Evolutionary conservation across 257 asterid genomes (phyloP).

Genomic region (Nicotiana paniculata): DNA sequence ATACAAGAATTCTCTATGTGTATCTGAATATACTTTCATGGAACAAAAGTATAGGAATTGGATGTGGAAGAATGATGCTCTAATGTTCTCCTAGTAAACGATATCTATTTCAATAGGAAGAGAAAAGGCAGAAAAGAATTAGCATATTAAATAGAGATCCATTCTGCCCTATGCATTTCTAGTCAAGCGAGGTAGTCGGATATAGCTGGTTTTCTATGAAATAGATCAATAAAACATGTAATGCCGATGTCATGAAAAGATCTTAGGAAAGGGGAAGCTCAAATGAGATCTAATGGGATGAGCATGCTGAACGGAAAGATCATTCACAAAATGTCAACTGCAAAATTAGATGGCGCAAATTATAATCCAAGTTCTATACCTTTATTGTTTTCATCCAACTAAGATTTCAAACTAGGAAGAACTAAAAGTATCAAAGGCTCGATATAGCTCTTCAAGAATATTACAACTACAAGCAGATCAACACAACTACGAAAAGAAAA

Average conservation of each 20-base stretch:
- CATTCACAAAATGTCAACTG: not conserved
- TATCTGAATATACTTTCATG: not conserved
- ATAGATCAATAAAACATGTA: not conserved
- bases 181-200: not conserved
- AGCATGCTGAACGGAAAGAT: not conserved
- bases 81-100: not conserved
- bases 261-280: not conserved
- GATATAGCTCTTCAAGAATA: not conserved
- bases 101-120: not conserved
- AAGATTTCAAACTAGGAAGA: not conserved
- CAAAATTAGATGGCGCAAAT: not conserved
- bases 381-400: not conserved
- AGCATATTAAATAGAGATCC: not conserved
- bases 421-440: not conserved
- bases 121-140: not conserved
- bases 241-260: not conserved
- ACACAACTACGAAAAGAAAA: not conserved
- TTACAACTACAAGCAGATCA: not conserved
- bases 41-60: not conserved
- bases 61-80: not conserved
- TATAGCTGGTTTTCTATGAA: not conserved
- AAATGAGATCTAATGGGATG: not conserved
- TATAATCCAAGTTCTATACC: not conserved
- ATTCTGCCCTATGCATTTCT: not conserved
- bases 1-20: not conserved